Evolutionary conservation across 805 yeast species (phyloP).

Genomic region (Saccharomycopsis vini): DNA sequence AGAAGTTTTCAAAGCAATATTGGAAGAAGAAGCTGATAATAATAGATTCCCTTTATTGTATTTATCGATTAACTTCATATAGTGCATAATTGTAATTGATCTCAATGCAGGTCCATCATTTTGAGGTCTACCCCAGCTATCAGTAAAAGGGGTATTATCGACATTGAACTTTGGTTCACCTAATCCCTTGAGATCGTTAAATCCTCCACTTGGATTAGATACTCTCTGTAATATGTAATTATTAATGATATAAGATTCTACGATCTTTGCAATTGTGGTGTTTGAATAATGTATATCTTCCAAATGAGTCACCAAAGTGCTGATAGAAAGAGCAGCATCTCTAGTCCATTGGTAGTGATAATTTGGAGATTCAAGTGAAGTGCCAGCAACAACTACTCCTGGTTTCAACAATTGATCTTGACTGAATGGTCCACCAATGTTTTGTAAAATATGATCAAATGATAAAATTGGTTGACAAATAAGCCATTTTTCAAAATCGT

Average conservation of each 20-base stretch:
- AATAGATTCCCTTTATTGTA: slow-evolving; percentile 16
- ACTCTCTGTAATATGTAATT: slow-evolving; percentile 53
- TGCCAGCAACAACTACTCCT: slow-evolving; percentile 83
- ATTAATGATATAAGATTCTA: slow-evolving; percentile 58
- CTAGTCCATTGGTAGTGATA: slow-evolving; percentile 88
- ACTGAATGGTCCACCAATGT: slow-evolving; percentile 36
- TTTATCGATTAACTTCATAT: slow-evolving; percentile 11
- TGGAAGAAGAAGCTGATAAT: slow-evolving; percentile 39
- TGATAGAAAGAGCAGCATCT: slow-evolving; percentile 77
- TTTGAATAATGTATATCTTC: slow-evolving; percentile 31
- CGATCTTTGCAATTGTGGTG: slow-evolving; percentile 24
- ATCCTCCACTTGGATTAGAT: slow-evolving; percentile 60
- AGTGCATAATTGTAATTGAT: slow-evolving; percentile 37
- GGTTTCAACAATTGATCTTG: slow-evolving; percentile 31
- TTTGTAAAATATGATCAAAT: slow-evolving; percentile 35
- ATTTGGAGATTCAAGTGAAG: slow-evolving; percentile 62
- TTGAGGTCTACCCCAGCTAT: slow-evolving; percentile 91
- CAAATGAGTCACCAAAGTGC: slow-evolving; percentile 49
- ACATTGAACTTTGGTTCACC: slow-evolving; percentile 88
- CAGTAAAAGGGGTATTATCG: slow-evolving; percentile 53
- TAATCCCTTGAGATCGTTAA: slow-evolving; percentile 43
- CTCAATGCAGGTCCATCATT: slow-evolving; percentile 91
- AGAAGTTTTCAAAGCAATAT: slow-evolving; percentile 41
- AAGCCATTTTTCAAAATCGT: slow-evolving; percentile 38
- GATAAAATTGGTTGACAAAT: slow-evolving; percentile 32